Evolutionary conservation across 495 filamentous ascomycete genomes (phyloP).

Genomic region (Aspergillus heteromorphus): DNA sequence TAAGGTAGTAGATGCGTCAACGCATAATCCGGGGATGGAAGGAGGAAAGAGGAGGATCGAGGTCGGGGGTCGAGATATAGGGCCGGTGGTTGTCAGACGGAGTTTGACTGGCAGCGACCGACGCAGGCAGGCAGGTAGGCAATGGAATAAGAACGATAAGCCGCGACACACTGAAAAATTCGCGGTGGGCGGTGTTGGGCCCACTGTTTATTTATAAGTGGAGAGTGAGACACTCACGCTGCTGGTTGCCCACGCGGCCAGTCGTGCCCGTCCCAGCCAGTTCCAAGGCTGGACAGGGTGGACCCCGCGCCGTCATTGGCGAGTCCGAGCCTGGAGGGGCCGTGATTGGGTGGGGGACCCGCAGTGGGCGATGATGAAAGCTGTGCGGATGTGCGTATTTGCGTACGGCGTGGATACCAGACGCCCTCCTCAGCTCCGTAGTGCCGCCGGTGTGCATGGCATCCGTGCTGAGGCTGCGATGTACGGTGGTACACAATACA

Average conservation of each 20-base stretch:
- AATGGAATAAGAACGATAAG: neutral
- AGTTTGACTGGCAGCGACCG: neutral
- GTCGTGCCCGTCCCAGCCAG: neutral
- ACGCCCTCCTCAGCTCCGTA: no score
- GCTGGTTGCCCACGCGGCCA: neutral
- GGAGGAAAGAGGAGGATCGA: neutral
- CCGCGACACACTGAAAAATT: neutral
- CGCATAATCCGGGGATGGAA: neutral
- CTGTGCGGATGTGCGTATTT: no score
- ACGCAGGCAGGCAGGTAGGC: neutral
- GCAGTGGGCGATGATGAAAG: no score
- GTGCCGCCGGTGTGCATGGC: no score
- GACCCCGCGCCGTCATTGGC: neutral
- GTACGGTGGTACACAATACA: no score
- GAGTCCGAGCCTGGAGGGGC: neutral
- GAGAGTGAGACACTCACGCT: neutral
- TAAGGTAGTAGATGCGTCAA: no score
- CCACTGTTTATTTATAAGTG: neutral
- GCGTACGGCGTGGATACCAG: no score
- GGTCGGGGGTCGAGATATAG: neutral
- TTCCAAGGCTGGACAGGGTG: neutral
- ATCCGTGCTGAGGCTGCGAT: no score
- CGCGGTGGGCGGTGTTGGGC: neutral
- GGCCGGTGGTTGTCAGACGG: neutral
- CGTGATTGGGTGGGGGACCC: neutral